phyloP scores from a whole-genome alignment of 495 filamentous ascomycete species.

The Cercophora sp. region DNA sequence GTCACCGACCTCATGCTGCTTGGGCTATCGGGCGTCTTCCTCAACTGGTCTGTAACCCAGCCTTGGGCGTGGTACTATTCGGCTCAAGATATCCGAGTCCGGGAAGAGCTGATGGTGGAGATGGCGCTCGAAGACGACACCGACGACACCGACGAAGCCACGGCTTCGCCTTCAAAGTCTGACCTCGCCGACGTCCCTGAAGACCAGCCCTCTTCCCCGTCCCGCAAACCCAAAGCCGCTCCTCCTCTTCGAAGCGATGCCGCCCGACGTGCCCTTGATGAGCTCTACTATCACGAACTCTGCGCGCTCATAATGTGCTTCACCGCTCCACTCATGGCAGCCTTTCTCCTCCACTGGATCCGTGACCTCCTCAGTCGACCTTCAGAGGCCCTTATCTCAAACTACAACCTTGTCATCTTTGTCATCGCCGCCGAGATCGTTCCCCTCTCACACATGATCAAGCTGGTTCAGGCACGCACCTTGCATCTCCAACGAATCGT shows the following conservation, averaged over 20 bases:
- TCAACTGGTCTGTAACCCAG: constrained; percentile 88
- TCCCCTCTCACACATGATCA: constrained; percentile 75
- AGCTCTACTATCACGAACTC: constrained; percentile 72
- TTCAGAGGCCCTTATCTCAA: constrained; percentile 80
- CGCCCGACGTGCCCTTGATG: constrained; percentile 44
- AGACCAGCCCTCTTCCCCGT: constrained; percentile 30
- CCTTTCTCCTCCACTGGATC: constrained; percentile 74
- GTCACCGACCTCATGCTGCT: constrained; percentile 83
- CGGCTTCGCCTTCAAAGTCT: constrained; percentile 15
- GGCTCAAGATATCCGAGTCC: constrained; percentile 58
- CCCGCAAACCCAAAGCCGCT: background rate
- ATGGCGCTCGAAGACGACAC: constrained; percentile 44
- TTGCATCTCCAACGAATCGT: constrained; percentile 78
- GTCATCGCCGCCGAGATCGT: constrained; percentile 81
- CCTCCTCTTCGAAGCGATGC: background rate
- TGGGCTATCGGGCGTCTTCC: constrained; percentile 71
- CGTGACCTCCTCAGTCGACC: constrained; percentile 72
- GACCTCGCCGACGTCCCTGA: constrained; percentile 40
- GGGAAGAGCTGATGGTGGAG: constrained; percentile 44
- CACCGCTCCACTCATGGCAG: constrained; percentile 68
- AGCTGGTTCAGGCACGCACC: constrained; percentile 71
- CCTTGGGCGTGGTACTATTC: constrained; percentile 95
- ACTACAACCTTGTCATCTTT: constrained; percentile 94
- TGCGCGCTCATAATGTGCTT: constrained; percentile 76
- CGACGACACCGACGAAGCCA: constrained; percentile 25